Percentiles rank a stretch among this genome's conserved stretches.
phyloP scores from a whole-genome alignment of 2,329 filamentous ascomycete species.

The Aureobasidium sp. region DNA sequence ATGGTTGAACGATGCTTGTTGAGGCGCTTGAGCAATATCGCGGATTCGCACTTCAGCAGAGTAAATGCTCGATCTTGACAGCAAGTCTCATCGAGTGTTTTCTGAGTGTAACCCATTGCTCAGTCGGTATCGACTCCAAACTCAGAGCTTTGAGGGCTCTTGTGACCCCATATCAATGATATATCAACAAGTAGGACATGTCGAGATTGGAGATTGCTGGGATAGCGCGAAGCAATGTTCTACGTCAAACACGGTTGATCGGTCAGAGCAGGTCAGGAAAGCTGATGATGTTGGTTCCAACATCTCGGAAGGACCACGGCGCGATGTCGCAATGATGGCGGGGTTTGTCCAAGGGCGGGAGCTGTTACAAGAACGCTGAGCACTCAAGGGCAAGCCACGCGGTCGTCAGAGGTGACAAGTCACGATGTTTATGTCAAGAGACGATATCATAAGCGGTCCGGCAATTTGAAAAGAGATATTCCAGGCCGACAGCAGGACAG shows the following conservation, averaged over 20 bases:
- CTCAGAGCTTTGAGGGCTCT: no score
- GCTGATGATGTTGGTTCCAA: neutral
- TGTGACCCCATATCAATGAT: no score
- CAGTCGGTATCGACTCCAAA: no score
- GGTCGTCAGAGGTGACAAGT: neutral
- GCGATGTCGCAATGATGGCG: constrained; percentile 5
- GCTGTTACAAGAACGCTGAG: neutral
- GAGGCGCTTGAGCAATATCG: no score
- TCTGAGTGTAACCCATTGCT: no score
- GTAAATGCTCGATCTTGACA: no score
- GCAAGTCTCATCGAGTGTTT: no score
- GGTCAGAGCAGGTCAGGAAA: neutral
- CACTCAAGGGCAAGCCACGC: neutral
- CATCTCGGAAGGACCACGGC: constrained; percentile 3
- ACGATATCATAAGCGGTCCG: neutral
- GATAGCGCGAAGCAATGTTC: no score
- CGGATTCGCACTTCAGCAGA: no score
- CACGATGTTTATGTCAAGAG: neutral
- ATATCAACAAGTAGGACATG: no score
- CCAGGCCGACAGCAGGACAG: neutral
- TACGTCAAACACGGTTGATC: neutral
- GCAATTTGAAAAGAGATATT: neutral
- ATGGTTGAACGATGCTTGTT: no score
- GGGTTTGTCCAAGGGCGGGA: neutral
- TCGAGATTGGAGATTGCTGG: no score